Percentiles rank a stretch among this genome's conserved stretches.
These are phyloP conservation scores for Secale cereale DNA, from an alignment of 176 grass and related monocot species.

Conservation along the genomic window DNA sequence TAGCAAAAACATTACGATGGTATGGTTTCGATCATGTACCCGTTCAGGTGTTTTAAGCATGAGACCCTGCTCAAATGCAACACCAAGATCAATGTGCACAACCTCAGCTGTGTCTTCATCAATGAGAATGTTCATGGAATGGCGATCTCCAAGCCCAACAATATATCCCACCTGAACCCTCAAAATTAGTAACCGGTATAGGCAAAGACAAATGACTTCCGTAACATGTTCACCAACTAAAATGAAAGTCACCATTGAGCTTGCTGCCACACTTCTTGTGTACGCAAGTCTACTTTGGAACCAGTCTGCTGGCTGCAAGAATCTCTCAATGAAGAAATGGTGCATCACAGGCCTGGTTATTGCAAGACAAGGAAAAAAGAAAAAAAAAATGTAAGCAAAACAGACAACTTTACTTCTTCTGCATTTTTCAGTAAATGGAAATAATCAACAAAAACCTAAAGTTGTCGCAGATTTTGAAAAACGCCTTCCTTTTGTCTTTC, in stretches of 20 bases:
- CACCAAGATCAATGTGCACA: conserved; percentile 96
- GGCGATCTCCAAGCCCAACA: conserved; percentile 92
- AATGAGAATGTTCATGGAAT: conserved; percentile 97
- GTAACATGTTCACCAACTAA: conserved; percentile 17
- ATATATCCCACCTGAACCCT: conserved; percentile 82
- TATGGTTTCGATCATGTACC: conserved; percentile 36
- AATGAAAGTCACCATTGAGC: conserved; percentile 77
- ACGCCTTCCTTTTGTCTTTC: conserved; percentile 89
- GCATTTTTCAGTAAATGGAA: conserved; percentile 5
- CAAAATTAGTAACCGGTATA: conserved; percentile 16
- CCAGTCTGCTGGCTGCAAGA: conserved; percentile 88
- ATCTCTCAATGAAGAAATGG: conserved; percentile 95
- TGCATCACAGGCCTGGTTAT: conserved; percentile 88
- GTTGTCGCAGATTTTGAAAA: conserved; percentile 76
- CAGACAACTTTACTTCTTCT: not conserved
- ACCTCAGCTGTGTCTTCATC: conserved; percentile 95
- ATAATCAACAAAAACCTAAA: conserved; percentile 62
- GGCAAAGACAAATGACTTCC: conserved; percentile 11
- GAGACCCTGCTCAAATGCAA: conserved; percentile 97
- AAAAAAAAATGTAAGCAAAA: not conserved
- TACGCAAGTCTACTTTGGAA: conserved; percentile 84
- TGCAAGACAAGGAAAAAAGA: not conserved
- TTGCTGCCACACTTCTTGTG: conserved; percentile 88
- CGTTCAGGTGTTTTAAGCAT: conserved; percentile 93
- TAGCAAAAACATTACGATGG: not conserved